Conservation (phyloP, 148 eudicot genomes). For the Fagopyrum esculentum region DNA sequence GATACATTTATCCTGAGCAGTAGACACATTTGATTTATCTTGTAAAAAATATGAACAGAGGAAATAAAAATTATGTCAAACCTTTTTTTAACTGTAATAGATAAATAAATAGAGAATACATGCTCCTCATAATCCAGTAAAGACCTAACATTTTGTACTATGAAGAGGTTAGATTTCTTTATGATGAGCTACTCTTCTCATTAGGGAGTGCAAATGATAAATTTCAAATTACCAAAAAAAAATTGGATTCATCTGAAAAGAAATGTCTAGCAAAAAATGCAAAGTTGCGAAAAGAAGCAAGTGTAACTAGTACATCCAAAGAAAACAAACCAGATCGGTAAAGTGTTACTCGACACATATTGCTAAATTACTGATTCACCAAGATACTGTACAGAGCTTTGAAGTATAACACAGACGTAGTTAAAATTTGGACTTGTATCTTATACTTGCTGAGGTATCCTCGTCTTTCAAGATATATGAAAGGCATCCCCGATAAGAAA, state of each 20-base stretch:
- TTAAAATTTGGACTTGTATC: conserved; percentile 57
- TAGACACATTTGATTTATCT: conserved; percentile 68
- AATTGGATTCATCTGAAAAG: not conserved
- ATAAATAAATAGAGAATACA: not conserved
- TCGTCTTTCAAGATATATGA: conserved; percentile 68
- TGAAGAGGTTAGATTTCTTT: not conserved
- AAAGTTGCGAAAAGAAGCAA: not conserved
- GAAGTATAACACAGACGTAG: not conserved
- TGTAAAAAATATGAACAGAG: conserved; percentile 21
- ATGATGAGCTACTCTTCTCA: not conserved
- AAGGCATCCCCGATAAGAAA: conserved; percentile 91
- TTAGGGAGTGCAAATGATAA: not conserved
- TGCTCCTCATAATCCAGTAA: too few species aligned
- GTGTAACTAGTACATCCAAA: not conserved
- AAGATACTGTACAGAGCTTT: not conserved
- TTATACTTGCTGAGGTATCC: conserved; percentile 92
- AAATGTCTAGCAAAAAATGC: not conserved
- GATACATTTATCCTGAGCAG: conserved; percentile 85
- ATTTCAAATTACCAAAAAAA: not conserved
- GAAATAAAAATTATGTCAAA: not conserved
- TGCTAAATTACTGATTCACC: conserved; percentile 6
- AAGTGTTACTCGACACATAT: not conserved
- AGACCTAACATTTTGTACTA: not conserved
- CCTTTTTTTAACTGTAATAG: conserved; percentile 1
- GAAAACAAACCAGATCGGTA: not conserved